Evolutionary conservation across 2,329 filamentous ascomycete genomes (phyloP), one percentile per base, ranked within the genome.

Genomic region (Diaporthe sp.): DNA sequence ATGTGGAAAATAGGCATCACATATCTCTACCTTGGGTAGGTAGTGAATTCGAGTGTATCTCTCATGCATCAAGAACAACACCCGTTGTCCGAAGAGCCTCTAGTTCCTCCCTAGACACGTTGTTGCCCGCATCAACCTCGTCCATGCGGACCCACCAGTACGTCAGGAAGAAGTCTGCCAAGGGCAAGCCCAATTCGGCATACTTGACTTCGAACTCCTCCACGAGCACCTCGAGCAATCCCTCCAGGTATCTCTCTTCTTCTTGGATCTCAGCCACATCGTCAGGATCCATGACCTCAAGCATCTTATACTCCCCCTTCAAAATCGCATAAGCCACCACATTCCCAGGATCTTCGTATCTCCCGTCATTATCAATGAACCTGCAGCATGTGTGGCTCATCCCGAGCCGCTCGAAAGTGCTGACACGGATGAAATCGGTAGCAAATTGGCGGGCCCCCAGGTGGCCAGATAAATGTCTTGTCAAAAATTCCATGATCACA

Each of bases 321-420:
- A 68, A 27, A 22, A 68, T 51, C 17, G 63, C 63, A 10, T 22
- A 12, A 13, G 44, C 4, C 3, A 53, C 63, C 19, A n/a, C 63
- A 4, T 37, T 22, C 0, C 25, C n/a, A 3, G 4, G 8, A 19
- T 3, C 13, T 27, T 53, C 63, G 32, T 68, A 68, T 1, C 37
- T 68, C 3, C 44, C 63, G 12, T 32, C 19, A 35, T 39, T 37
- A 0, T 68, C n/a, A 5, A 35, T 12, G 8, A 51, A 68, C 13
- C 37, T 68, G n/a, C 63, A 68, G 47, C 63, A 68, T 2, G 44
- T 68, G 32, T 68, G 63, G 47, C 44, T 68, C 63, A 68, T 53
- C 4, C 63, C 63, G 10, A 68, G 44, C n/a, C 30, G 44, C 15
- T 68, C 63, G n/a, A 68, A 68, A 7, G 63, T 68, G 63, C 63